Conservation (phyloP, 1,284 basidiomycete genomes). For the Cutaneotrichosporon spelunceum region DNA sequence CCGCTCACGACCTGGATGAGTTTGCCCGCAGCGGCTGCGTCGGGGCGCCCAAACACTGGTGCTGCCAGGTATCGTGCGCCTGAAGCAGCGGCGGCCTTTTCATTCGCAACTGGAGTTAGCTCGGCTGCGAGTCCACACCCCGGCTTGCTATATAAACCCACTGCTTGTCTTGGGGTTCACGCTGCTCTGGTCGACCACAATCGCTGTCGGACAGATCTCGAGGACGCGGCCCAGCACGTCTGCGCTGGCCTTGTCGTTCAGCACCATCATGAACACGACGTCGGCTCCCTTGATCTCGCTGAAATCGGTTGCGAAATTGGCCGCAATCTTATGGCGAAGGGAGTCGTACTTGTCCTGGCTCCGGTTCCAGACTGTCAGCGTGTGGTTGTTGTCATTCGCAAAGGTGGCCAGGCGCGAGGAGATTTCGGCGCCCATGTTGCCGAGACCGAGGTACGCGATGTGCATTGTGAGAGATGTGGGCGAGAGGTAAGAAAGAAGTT, state of each 20-base stretch:
- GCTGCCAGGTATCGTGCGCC: conserved; percentile 35
- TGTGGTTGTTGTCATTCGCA: conserved; percentile 18
- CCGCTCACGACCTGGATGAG: conserved; percentile 36
- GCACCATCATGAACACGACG: conserved; percentile 30
- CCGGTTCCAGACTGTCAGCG: conserved; percentile 38
- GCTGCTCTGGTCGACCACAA: conserved; percentile 36
- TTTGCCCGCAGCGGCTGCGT: conserved; percentile 31
- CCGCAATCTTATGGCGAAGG: conserved; percentile 19
- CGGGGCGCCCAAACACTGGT: conserved; percentile 40
- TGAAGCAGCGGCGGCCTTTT: conserved; percentile 23
- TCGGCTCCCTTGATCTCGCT: conserved; percentile 28
- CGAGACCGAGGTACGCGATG: conserved; percentile 37
- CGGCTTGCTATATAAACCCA: conserved; percentile 17
- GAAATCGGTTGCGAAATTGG: conserved; percentile 20
- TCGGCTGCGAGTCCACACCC: background rate
- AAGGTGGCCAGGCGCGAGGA: conserved; percentile 31
- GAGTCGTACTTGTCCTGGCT: conserved; percentile 32
- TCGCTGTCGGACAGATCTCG: conserved; percentile 19
- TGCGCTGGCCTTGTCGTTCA: conserved; percentile 36
- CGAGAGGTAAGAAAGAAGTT: background rate
- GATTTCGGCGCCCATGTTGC: conserved; percentile 38
- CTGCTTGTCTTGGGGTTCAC: conserved; percentile 35
- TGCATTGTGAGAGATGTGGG: conserved; percentile 5
- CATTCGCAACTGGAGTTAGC: conserved; percentile 27
- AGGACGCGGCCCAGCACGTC: conserved; percentile 22